Conservation (phyloP, 306 rosid genomes). For the Prunus kanzakura region DNA sequence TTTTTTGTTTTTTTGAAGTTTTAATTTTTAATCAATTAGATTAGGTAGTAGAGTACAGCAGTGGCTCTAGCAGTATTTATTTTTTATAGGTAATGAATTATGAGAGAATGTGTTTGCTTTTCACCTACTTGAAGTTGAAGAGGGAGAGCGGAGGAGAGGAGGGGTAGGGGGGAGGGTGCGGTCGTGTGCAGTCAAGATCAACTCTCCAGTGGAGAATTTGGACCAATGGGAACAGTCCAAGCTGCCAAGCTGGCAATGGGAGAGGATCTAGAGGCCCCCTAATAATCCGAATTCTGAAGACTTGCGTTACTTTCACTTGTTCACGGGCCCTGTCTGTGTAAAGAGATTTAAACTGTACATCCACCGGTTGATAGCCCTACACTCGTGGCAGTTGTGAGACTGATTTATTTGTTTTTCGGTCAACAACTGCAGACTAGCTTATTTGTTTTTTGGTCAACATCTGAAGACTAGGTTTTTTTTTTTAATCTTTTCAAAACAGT, state of each 20-base stretch:
- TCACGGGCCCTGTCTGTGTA: not conserved
- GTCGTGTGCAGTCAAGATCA: conserved; percentile 49
- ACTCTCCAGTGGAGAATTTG: not conserved
- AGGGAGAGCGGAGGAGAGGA: conserved; percentile 7
- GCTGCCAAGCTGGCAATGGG: not conserved
- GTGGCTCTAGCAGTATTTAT: conserved; percentile 40
- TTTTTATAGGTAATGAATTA: not conserved
- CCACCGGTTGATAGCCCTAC: not conserved
- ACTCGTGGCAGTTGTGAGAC: not conserved
- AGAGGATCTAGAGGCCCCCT: conserved; percentile 7
- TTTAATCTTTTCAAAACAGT: fast-evolving
- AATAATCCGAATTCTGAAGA: not conserved
- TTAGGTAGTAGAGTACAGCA: conserved; percentile 55
- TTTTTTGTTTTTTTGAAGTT: conserved; percentile 16
- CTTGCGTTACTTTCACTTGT: not conserved
- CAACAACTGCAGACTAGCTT: too few species aligned
- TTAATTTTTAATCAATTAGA: conserved; percentile 20
- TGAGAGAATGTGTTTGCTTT: conserved; percentile 45
- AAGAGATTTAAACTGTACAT: not conserved
- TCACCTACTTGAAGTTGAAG: conserved; percentile 51
- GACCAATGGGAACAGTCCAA: conserved; percentile 34
- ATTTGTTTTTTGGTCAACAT: too few species aligned
- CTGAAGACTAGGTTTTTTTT: too few species aligned
- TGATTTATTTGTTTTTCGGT: too few species aligned
- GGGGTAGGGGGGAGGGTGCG: conserved; percentile 6